Percentiles rank a stretch among this genome's conserved stretches.
Evolutionary conservation across 2,329 filamentous ascomycete species (phyloP).

Genomic region (Fusarium denticulatum): DNA sequence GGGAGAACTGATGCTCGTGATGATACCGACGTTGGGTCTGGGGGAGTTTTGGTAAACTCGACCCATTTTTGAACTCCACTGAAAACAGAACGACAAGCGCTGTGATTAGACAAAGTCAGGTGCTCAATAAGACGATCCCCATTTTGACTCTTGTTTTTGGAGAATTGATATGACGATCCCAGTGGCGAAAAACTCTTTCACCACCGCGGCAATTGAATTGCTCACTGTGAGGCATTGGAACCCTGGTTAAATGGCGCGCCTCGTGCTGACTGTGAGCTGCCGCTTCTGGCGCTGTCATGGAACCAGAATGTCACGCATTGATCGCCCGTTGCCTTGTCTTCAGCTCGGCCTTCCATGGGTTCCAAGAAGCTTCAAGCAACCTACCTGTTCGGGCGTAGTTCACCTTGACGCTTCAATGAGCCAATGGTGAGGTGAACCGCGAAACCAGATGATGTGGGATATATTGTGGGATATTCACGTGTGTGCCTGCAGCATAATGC

Average conservation of each 20-base stretch:
- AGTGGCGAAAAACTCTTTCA: conserved; percentile 10
- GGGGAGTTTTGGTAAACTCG: neutral
- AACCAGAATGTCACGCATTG: conserved; percentile 20
- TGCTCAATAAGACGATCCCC: conserved; percentile 7
- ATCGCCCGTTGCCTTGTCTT: conserved; percentile 23
- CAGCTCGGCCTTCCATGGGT: conserved; percentile 20
- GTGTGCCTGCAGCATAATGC: conserved; percentile 1
- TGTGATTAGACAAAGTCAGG: neutral
- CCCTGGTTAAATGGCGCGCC: neutral
- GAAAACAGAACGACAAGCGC: neutral
- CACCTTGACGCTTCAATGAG: too few species aligned
- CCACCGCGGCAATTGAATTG: conserved; percentile 6
- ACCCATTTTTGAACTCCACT: conserved; percentile 7
- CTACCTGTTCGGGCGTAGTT: conserved; percentile 22
- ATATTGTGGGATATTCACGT: neutral
- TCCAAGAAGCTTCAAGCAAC: conserved; percentile 13
- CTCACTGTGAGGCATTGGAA: neutral
- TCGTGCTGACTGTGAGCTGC: conserved; percentile 15
- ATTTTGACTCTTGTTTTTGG: conserved; percentile 1
- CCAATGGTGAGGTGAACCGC: neutral
- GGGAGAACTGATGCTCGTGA: conserved; percentile 18
- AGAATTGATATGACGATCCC: conserved; percentile 5
- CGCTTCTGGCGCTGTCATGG: conserved; percentile 3
- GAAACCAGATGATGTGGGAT: too few species aligned
- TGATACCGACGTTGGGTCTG: conserved; percentile 10